Conservation (phyloP, 306 rosid genomes). For the Crotalaria pallida region DNA sequence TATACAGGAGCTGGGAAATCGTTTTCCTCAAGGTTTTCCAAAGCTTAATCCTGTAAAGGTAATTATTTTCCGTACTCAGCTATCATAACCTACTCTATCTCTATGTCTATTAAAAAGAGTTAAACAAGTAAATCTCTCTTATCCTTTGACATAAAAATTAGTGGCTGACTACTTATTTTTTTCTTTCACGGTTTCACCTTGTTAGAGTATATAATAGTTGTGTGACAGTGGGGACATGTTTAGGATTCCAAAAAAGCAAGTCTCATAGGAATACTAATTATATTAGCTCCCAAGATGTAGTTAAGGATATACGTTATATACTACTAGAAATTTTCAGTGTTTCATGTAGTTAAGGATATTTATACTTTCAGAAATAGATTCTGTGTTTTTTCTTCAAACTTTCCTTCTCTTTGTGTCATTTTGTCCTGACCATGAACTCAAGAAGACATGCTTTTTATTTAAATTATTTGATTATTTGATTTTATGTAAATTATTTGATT, state of each 20-base stretch:
- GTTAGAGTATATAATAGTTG: neutral
- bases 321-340: neutral
- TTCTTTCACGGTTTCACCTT: neutral
- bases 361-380: neutral
- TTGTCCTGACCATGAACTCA: no score
- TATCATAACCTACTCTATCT: conserved; percentile 12
- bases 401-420: neutral
- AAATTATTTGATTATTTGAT: no score
- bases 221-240: no score
- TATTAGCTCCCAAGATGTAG: no score
- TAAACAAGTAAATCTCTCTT: neutral
- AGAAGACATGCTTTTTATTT: neutral
- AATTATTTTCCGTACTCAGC: conserved; percentile 24
- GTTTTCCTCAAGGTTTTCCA: conserved; percentile 93
- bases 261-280: no score
- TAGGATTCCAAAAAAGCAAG: no score
- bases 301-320: neutral
- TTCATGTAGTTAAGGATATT: neutral
- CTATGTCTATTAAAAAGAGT: neutral
- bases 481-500: no score
- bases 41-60: conserved; percentile 95
- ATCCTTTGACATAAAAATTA: neutral
- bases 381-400: no score
- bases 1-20: conserved; percentile 77
- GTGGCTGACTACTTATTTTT: neutral